Evolutionary conservation across 768 basidiomycete species (phyloP).

Genomic region (Boletus huronensis): DNA sequence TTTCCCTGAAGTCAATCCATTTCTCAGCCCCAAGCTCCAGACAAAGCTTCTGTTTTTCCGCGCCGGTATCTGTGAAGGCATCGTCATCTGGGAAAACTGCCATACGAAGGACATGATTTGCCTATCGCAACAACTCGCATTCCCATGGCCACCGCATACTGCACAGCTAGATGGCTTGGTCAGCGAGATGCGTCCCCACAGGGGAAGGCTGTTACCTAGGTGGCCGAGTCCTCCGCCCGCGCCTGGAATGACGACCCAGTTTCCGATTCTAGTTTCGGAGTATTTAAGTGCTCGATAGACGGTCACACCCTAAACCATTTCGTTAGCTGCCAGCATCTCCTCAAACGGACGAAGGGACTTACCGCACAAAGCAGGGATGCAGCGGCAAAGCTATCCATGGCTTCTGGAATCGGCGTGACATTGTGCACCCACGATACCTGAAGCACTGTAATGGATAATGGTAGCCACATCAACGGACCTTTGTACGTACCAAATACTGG

Average conservation of each 20-base stretch:
- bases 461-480: neutral
- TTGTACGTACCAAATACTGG: constrained; percentile 52
- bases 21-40: constrained; percentile 64
- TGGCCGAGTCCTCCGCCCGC: constrained; percentile 84
- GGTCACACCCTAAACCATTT: constrained; percentile 58
- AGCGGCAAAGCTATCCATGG: constrained; percentile 59
- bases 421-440: constrained; percentile 66
- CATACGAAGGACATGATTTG: constrained; percentile 8
- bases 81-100: neutral
- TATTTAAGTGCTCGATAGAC: constrained; percentile 85
- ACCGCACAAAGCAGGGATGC: constrained; percentile 79
- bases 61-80: constrained; percentile 56
- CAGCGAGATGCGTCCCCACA: neutral
- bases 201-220: constrained; percentile 44
- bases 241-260: constrained; percentile 75
- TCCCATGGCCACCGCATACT: constrained; percentile 78
- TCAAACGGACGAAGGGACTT: neutral
- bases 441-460: neutral
- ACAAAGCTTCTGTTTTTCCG: constrained; percentile 63
- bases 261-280: constrained; percentile 57
- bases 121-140: constrained; percentile 77
- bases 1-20: constrained; percentile 75
- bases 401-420: constrained; percentile 79
- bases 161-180: constrained; percentile 48
- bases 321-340: too few species aligned